Conservation (phyloP, 257 asterid species). For the Solanum corneliomulleri region DNA sequence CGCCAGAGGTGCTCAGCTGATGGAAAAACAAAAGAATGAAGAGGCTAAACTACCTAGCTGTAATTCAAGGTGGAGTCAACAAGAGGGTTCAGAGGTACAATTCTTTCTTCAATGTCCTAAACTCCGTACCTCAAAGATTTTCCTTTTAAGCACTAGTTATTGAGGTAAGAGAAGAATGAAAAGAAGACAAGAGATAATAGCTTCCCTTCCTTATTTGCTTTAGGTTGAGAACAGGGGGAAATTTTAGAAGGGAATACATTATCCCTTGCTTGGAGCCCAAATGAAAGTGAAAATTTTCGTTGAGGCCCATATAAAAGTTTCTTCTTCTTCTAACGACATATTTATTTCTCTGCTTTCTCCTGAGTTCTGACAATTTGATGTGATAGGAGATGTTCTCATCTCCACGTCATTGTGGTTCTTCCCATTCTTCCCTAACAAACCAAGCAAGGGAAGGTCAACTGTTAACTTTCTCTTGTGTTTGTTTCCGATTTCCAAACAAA, state of each 20-base stretch:
- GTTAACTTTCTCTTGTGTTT: not conserved
- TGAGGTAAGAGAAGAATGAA: not conserved
- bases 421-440: not conserved
- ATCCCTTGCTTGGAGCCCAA: not conserved
- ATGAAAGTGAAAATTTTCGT: not conserved
- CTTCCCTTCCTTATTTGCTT: not conserved
- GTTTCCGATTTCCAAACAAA: not conserved
- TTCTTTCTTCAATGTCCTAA: not conserved
- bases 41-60: conserved; percentile 73
- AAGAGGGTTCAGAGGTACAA: conserved; percentile 85
- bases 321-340: not conserved
- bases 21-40: conserved; percentile 75
- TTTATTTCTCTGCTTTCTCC: not conserved
- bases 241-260: not conserved
- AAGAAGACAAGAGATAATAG: not conserved
- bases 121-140: not conserved
- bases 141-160: not conserved
- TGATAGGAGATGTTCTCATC: not conserved
- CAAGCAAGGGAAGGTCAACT: not conserved
- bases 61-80: conserved; percentile 88
- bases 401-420: not conserved
- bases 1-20: conserved; percentile 86
- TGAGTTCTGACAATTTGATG: not conserved
- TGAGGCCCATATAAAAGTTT: not conserved
- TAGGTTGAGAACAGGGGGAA: not conserved